Percentiles rank a stretch among this genome's conserved stretches.
Conservation (phyloP, 1,139 yeast species). For the Yamadazyma taylorii region DNA sequence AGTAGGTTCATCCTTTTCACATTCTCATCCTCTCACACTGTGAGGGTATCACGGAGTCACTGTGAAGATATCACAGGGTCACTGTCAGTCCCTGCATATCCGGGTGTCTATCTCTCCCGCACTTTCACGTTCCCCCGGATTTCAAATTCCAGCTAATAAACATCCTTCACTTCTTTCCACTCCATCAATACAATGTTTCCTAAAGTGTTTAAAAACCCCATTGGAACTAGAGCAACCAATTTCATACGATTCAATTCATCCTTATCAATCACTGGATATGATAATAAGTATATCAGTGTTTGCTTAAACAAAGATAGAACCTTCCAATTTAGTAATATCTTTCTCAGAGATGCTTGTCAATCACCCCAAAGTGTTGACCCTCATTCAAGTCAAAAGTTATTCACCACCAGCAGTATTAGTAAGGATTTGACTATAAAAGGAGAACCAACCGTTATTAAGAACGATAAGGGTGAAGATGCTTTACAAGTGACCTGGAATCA, state of each 20-base stretch:
- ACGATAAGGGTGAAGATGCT: constrained; percentile 26
- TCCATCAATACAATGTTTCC: constrained; percentile 1
- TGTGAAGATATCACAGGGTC: too few species aligned
- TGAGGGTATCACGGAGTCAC: too few species aligned
- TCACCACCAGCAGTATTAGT: constrained; percentile 58
- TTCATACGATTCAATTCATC: background rate
- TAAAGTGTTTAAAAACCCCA: background rate
- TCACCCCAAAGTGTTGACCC: constrained; percentile 53
- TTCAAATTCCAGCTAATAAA: background rate
- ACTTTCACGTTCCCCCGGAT: constrained; percentile 4
- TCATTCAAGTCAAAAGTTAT: constrained; percentile 59
- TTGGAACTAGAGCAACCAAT: background rate
- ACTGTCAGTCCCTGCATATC: too few species aligned
- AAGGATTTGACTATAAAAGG: constrained; percentile 22
- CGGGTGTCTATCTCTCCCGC: too few species aligned
- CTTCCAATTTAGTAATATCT: constrained; percentile 51
- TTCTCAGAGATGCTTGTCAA: constrained; percentile 65
- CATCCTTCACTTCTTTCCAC: too few species aligned
- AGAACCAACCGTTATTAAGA: constrained; percentile 27
- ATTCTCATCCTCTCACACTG: too few species aligned
- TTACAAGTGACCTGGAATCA: constrained; percentile 57
- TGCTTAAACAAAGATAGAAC: constrained; percentile 21
- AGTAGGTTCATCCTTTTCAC: too few species aligned
- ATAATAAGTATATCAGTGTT: constrained; percentile 23
- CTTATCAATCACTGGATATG: constrained; percentile 9